Conservation (phyloP, 2,329 filamentous ascomycete species). For the Fusarium acutatum region DNA sequence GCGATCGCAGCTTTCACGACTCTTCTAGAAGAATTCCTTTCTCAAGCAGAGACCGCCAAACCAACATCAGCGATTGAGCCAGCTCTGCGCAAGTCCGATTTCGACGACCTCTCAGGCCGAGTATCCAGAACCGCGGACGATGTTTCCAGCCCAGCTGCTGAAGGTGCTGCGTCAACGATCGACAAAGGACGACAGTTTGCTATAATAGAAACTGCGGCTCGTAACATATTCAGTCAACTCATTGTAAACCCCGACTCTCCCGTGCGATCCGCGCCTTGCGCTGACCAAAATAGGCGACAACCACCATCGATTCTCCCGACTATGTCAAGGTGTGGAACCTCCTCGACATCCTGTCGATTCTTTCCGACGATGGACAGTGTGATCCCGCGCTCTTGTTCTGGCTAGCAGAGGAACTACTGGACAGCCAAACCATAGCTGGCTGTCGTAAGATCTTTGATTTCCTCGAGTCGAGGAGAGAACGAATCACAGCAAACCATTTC, state of each 20-base stretch:
- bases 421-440: conserved; percentile 93
- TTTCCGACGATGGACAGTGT: conserved; percentile 81
- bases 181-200: conserved; percentile 66
- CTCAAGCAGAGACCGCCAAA: conserved; percentile 67
- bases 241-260: conserved; percentile 65
- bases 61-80: conserved; percentile 72
- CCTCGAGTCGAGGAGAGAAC: conserved; percentile 89
- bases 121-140: conserved; percentile 50
- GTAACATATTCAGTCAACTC: conserved; percentile 80
- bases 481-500: conserved; percentile 82
- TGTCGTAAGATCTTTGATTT: conserved; percentile 95
- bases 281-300: conserved; percentile 68
- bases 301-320: conserved; percentile 76
- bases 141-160: conserved; percentile 38
- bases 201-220: conserved; percentile 83
- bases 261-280: conserved; percentile 31
- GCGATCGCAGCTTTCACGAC: conserved; percentile 62
- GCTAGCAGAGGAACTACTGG: conserved; percentile 92
- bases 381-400: conserved; percentile 87
- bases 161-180: conserved; percentile 50
- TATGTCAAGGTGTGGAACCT: conserved; percentile 93
- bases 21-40: conserved; percentile 66
- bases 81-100: conserved; percentile 75
- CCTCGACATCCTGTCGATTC: conserved; percentile 87
- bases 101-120: conserved; percentile 58